phyloP scores from a whole-genome alignment of 257 asterid genomes.

The Penstemon davidsonii region DNA sequence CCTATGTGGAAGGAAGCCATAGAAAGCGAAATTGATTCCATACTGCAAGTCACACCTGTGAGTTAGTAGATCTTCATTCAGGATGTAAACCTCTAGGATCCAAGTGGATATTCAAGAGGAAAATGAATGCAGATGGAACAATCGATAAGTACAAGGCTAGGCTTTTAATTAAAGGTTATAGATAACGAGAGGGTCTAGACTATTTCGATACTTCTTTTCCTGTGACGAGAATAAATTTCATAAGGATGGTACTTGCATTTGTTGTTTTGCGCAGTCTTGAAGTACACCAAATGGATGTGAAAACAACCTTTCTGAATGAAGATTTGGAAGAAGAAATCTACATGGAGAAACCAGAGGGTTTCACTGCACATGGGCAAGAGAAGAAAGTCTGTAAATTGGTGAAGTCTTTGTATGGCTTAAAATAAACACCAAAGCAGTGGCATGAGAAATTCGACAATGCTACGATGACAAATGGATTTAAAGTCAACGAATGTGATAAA shows the following conservation, averaged over 20 bases:
- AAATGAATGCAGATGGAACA: conserved; percentile 1
- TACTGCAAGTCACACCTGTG: not conserved
- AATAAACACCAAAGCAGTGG: not conserved
- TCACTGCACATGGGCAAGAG: no score
- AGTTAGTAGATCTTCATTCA: not conserved
- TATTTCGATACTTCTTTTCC: not conserved
- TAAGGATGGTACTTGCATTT: not conserved
- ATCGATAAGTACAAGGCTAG: not conserved
- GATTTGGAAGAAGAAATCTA: not conserved
- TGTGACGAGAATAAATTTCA: conserved; percentile 10
- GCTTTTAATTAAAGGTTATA: conserved; percentile 14
- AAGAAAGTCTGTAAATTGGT: not conserved
- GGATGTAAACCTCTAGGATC: not conserved
- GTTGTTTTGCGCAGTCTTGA: not conserved
- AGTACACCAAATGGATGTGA: not conserved
- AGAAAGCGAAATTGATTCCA: not conserved
- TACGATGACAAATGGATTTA: not conserved
- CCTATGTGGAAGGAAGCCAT: no score
- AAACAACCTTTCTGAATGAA: not conserved
- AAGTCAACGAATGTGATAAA: not conserved
- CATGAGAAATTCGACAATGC: conserved; percentile 3
- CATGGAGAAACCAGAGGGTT: no score
- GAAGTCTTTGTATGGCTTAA: not conserved
- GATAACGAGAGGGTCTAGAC: not conserved
- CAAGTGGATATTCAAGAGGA: not conserved